phyloP scores from a whole-genome alignment of 2,329 filamentous ascomycete species.

The Microsporum canis region DNA sequence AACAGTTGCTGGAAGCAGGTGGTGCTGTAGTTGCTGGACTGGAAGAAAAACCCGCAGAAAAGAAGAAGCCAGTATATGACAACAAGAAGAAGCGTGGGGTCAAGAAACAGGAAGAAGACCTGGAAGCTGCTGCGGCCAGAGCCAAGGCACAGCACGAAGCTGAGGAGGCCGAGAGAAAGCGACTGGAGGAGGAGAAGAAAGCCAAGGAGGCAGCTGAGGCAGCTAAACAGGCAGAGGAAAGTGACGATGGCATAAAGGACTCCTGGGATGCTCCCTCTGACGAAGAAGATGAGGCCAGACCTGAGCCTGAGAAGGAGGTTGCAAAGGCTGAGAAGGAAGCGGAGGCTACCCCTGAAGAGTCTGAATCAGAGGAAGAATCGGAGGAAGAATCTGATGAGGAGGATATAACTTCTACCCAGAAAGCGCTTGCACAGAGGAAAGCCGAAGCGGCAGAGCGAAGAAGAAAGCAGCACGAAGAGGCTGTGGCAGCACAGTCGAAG shows the following conservation, averaged over 20 bases:
- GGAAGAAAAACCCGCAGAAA: conserved; percentile 42
- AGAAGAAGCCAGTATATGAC: conserved; percentile 68
- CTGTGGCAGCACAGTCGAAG: conserved; percentile 78
- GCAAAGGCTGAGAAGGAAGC: conserved; percentile 21
- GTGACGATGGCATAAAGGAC: conserved; percentile 67
- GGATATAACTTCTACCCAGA: conserved; percentile 58
- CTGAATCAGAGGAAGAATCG: conserved; percentile 45
- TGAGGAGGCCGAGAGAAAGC: conserved; percentile 46
- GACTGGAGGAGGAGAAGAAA: conserved; percentile 59
- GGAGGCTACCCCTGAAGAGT: conserved; percentile 31
- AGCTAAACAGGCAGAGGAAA: conserved; percentile 74
- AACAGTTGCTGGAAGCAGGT: conserved; percentile 40
- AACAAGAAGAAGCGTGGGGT: conserved; percentile 61
- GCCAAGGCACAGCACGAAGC: conserved; percentile 37
- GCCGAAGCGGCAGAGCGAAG: conserved; percentile 79
- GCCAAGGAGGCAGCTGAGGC: conserved; percentile 54
- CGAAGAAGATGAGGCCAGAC: conserved; percentile 59
- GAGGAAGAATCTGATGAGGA: conserved; percentile 52
- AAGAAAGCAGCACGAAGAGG: conserved; percentile 82
- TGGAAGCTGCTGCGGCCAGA: conserved; percentile 38
- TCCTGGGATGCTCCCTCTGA: conserved; percentile 67
- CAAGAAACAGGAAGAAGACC: conserved; percentile 48
- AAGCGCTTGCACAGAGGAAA: conserved; percentile 66
- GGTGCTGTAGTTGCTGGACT: conserved; percentile 36
- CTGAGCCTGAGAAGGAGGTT: conserved; percentile 27